phyloP scores from a whole-genome alignment of 2,329 filamentous ascomycete species.

The Diaporthe citri region DNA sequence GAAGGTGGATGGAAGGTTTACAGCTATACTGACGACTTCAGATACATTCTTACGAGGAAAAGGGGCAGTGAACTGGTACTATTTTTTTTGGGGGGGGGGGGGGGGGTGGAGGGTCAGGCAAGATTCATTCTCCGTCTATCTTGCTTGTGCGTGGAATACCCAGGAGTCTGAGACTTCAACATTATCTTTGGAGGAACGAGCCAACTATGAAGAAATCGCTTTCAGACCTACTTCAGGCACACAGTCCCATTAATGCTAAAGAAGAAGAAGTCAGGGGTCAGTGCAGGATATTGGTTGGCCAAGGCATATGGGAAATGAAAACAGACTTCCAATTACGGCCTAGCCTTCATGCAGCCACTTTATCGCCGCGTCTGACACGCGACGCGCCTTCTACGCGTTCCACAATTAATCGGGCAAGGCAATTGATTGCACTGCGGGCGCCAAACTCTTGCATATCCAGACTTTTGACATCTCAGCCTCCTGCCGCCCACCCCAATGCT shows the following conservation, averaged over 20 bases:
- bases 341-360: constrained; percentile 39
- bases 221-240: not conserved
- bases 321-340: constrained; percentile 30
- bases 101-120: not conserved
- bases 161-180: not conserved
- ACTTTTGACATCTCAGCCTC: constrained; percentile 27
- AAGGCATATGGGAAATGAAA: constrained; percentile 8
- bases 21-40: constrained; percentile 20
- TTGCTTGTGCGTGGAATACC: not conserved
- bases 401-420: constrained; percentile 29
- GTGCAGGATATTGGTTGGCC: not conserved
- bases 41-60: constrained; percentile 39
- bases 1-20: too few species aligned
- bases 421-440: constrained; percentile 23
- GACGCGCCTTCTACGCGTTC: constrained; percentile 34
- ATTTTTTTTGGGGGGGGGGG: too few species aligned
- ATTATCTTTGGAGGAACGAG: not conserved
- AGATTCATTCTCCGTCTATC: not conserved
- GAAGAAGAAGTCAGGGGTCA: not conserved
- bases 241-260: not conserved
- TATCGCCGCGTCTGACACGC: constrained; percentile 33
- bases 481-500: constrained; percentile 6
- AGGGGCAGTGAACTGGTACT: not conserved
- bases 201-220: not conserved
- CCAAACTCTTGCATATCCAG: constrained; percentile 25